Base-by-base conservation (phyloP, 306 rosid genomes). In the Sicyos edulis region DNA sequence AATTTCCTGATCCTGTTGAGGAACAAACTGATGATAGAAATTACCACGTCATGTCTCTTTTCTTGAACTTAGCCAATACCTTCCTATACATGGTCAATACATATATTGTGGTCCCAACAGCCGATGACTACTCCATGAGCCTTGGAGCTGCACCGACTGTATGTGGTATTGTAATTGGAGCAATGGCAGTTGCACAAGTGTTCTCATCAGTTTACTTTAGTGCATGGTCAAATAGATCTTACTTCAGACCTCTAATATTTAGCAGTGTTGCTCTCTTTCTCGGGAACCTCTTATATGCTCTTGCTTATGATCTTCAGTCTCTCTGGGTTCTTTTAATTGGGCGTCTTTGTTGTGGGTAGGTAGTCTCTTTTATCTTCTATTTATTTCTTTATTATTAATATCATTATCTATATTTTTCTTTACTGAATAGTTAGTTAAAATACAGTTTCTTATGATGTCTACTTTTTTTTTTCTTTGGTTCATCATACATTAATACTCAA, bases 61-160 rank as follows among this genome's bases (percentile, higher is more conserved):
- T 87, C 62, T 83, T 95, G 85, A 95, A 95, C 89, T 78, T 95
- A 71, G 99, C 82, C 17, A 95, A 91, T 82, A 89, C 99, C 54
- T 95, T 91, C 80, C 88, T 95, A 68, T 95, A 95, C 72, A 95
- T 95, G 99, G 91, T 95, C 84, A 95, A 95, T 81, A 95, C 99
- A 79, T 95, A 95, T 76, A 95, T 95, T 37, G 84, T 95, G 75
- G 99, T 95, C 80, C 99, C 99, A 54, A 95, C 99, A 71, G 99
- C 99, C 32, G 97, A 95, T 85, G 96, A 95, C 80, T 95, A 95
- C 84, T 95, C 99, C 29, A 70, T 85, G 59, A 91, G 95, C 84
- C 95, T 95, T 70, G 99, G 99, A 74, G 99, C 99, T 15, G 96
- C 97, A 7, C 96, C 99, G 53, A 95, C 99, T 20, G 96, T 95